A percentile compares a stretch with the other conserved stretches of the same genome.
phyloP scores from a whole-genome alignment of 441 rosid genomes.

The Hura crepitans region DNA sequence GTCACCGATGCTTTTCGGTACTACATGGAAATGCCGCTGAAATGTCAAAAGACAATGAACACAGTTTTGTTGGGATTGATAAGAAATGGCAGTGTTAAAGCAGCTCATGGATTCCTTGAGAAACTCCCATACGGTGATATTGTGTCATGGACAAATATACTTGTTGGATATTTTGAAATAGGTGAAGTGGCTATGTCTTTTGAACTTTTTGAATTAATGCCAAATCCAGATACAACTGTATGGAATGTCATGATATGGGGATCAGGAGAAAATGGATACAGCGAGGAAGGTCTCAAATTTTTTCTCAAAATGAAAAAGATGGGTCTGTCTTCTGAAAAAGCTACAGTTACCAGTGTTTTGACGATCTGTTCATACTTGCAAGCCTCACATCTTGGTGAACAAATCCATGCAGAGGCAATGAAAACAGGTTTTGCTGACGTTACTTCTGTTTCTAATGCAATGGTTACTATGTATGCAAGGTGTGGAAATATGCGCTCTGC shows the following conservation, averaged over 20 bases:
- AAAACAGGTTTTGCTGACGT: constrained; percentile 27
- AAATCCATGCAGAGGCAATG: constrained; percentile 30
- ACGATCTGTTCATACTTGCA: constrained; percentile 40
- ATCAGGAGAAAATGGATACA: constrained; percentile 35
- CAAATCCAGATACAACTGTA: constrained; percentile 26
- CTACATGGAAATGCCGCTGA: constrained; percentile 37
- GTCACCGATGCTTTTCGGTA: constrained; percentile 23
- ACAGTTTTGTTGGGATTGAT: constrained; percentile 27
- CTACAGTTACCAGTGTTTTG: constrained; percentile 39
- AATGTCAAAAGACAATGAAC: constrained; percentile 39
- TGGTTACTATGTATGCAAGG: constrained; percentile 43
- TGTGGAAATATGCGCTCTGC: constrained; percentile 39
- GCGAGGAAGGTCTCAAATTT: constrained; percentile 38
- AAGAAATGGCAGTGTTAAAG: constrained; percentile 30
- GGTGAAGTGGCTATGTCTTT: constrained; percentile 30
- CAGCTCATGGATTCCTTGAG: constrained; percentile 35
- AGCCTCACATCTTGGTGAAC: constrained; percentile 31
- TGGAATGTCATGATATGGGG: constrained; percentile 44
- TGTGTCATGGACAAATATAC: constrained; percentile 39
- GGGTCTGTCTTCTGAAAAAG: constrained; percentile 28
- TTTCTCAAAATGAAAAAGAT: constrained; percentile 35
- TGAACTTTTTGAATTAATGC: constrained; percentile 28
- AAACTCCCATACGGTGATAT: constrained; percentile 30
- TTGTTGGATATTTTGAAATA: constrained; percentile 37
- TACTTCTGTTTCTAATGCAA: constrained; percentile 35